A percentile compares a stretch with the other conserved stretches of the same genome.
These are phyloP conservation scores for Scleromitrula shiraiana DNA, from an alignment of 2,329 filamentous ascomycete genomes.

Conservation along the genomic window DNA sequence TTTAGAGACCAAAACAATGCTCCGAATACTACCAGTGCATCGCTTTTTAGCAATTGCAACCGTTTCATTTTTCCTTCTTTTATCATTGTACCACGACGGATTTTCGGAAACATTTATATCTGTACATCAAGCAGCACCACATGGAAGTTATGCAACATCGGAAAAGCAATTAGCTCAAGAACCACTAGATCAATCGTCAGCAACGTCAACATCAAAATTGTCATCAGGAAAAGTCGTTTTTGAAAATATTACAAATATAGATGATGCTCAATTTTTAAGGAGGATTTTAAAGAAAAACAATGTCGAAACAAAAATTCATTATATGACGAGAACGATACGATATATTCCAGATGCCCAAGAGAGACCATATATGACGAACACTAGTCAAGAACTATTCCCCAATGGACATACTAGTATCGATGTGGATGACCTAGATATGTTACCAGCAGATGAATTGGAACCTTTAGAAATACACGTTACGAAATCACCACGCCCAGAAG, in stretches of 20 bases:
- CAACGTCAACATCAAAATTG: not conserved
- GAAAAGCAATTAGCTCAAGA: not conserved
- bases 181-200: not conserved
- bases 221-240: not conserved
- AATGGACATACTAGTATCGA: constrained; percentile 20
- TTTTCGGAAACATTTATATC: constrained; percentile 2
- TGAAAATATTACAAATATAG: constrained; percentile 6
- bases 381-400: constrained; percentile 23
- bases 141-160: not conserved
- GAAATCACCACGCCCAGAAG: constrained; percentile 36
- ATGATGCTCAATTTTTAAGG: constrained; percentile 20
- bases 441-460: constrained; percentile 15
- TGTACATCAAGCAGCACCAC: constrained; percentile 1
- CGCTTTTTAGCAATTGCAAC: constrained; percentile 3
- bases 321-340: constrained; percentile 24
- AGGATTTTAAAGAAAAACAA: constrained; percentile 20
- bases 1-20: constrained; percentile 4
- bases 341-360: constrained; percentile 24
- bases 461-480: constrained; percentile 24
- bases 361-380: constrained; percentile 20
- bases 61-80: not conserved
- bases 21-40: constrained; percentile 4
- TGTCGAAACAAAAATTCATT: constrained; percentile 24
- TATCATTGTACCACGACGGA: constrained; percentile 5
- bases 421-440: constrained; percentile 8